Evolutionary conservation across 768 basidiomycete species (phyloP), one percentile per base, ranked within the genome.

Genomic region (Podaxis sp.): DNA sequence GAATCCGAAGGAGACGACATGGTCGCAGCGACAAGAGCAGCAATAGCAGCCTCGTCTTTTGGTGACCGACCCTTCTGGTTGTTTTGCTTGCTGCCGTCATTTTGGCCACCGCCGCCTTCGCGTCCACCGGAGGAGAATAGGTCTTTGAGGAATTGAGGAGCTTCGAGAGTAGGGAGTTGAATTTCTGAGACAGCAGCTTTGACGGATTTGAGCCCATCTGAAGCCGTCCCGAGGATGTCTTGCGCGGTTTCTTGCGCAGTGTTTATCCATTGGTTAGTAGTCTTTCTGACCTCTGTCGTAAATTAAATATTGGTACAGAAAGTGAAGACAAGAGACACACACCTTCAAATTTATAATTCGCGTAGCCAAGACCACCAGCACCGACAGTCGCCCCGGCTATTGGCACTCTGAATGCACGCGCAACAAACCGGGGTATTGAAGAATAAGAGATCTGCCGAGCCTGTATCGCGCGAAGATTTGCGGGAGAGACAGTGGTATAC

Each of bases 331-430:
- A 4, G 0, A 59, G 38, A 75, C 83, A 67, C 63, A 19, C 64
- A 94, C 96, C 93, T 80, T 99, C 96, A 69, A 96, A 89, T 77
- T 95, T 95, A 80, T 96, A 96, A 73, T 96, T 95, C 22, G 95
- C 96, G 76, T 97, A 99, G 4, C 93, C 93, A 61, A 96, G 78
- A 0, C 93, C 89, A 9, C 96, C 96, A 0, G 91, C 95, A 3
- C 96, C 96, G 26, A 96, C 84, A 1, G 93, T 93, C 39, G 88
- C 90, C 5, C 91, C 94, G 15, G 93, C 95, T 63, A 94, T 83
- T 28, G 95, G 95, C 1, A 97, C 87, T 56, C 90, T 82, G 70
- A 97, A 95, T 0, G 95, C 95, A 51, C 93, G 83, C 0, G 89
- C 87, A 51, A 96, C 85, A 66, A 96, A 92, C 66, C 87, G 81